Base-by-base conservation (phyloP, 2,329 filamentous ascomycete species). In the Shiraia bambusicola region DNA sequence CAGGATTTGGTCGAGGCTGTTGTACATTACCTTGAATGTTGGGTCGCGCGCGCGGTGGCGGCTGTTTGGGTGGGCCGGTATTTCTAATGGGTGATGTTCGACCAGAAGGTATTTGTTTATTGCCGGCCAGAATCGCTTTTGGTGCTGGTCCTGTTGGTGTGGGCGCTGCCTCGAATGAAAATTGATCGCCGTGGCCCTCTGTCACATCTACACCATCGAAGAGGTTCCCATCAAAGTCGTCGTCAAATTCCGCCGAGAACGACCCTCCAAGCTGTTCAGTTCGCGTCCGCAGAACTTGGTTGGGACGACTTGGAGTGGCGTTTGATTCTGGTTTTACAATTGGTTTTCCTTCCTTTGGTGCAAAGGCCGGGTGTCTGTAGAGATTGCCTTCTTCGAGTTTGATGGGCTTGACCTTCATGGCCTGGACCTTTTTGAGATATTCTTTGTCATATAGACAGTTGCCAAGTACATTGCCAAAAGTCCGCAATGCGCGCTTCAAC, bases 361-460 rank as follows among this genome's bases (percentile, higher is more conserved):
- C 79, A 64, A 80, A 94, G 62, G 91, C 87, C 1, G 81, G 72
- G 67, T 95, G 91, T 28, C 92, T 81, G 69, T 96, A 85, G 27
- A 97, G 76, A 28, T 84, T 84, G n/a, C 80, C 78, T 48, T 87
- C 82, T 54, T 92, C 83, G 72, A 90, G 95, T 67, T 80, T 89
- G 22, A 82, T 79, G 50, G 88, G 87, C 42, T 80, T 77, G 12
- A 84, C 81, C 75, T 95, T 97, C 61, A 98, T 77, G 71, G 89
- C 95, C 37, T 84, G 87, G n/a, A 97, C 87, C 66, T 89, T 91
- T 37, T 83, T 79, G 42, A 98, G 76, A 65, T 95, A 98, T 47
- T 92, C 84, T 69, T 96, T 95, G 72, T 98, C 93, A 70, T 98
- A 97, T 45, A 98, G 84, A 74, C 93, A 98, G 65, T 97, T 98